Evolutionary conservation across 257 asterid genomes (phyloP), one percentile per base, ranked within the genome.

Genomic region (Gardenia jasminoides): DNA sequence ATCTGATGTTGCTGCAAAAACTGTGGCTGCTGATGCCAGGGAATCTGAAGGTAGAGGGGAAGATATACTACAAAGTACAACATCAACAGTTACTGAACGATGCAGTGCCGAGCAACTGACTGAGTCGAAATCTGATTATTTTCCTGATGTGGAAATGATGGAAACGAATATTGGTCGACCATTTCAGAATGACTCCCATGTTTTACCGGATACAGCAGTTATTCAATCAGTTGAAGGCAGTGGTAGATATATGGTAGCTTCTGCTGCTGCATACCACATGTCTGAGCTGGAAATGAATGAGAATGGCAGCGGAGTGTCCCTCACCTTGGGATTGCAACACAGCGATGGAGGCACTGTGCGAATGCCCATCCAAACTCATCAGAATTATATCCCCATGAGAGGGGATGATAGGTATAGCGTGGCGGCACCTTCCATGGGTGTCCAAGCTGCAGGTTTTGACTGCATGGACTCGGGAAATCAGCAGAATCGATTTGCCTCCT

Each of bases 261-360:
- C 72, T 2, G 36, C 83, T 2, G 78, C 76, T 39, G 84, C 82
- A 6, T 85, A 84, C 76, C 88, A 89, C 62, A 84, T 91, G 70
- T 82, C 95, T 6, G 95, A 90, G 79, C 85, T 90, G 50, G 92
- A 84, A 64, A 90, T 90, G 50, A 91, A 88, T 61, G 94, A 92
- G 7, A 83, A 67, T 67, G 84, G 82, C 5, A 79, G 82, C 13
- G 91, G 91, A n/a, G 92, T 92, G 6, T 92, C 97, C 6, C 87
- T 93, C 69, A 89, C 97, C 7, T 71, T 93, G 75, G 97, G 96
- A 44, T 80, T 93, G 85, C 97, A 92, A 84, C 93, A 88, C 77
- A 72, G 94, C 58, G 95, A 91, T 74, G 94, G 90, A 54, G 87
- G 88, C 39, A 58, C 74, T 66, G 48, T 85, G 41, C 85, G 83